Evolutionary conservation across 495 filamentous ascomycete species (phyloP).

Genomic region (Talaromyces adpressus): DNA sequence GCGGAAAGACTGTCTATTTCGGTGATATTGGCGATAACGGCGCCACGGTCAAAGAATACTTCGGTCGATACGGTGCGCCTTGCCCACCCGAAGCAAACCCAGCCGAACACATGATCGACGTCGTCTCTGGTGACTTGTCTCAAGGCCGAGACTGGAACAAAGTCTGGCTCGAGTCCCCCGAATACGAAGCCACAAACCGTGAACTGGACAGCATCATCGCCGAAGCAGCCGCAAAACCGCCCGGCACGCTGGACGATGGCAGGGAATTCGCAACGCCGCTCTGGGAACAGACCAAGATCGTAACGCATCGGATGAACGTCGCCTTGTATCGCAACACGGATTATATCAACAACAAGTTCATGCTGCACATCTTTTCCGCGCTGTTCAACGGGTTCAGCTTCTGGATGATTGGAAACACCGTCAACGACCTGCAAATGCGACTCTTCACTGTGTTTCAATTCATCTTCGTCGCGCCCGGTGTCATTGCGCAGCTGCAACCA

Average conservation of each 20-base stretch:
- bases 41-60: conserved; percentile 56
- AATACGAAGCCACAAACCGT: conserved; percentile 31
- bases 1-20: conserved; percentile 68
- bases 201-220: conserved; percentile 51
- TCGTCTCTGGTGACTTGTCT: conserved; percentile 44
- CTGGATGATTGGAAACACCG: conserved; percentile 27
- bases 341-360: conserved; percentile 60
- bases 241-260: conserved; percentile 28
- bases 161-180: conserved; percentile 54
- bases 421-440: conserved; percentile 23
- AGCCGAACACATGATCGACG: conserved; percentile 91
- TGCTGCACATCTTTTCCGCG: conserved; percentile 26
- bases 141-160: conserved; percentile 52
- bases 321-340: conserved; percentile 55
- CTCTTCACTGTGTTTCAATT: conserved; percentile 45
- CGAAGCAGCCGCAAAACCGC: conserved; percentile 26
- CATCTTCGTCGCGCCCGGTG: conserved; percentile 42
- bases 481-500: conserved; percentile 45
- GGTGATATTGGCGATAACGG: conserved; percentile 55
- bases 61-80: conserved; percentile 63
- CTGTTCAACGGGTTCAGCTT: conserved; percentile 38
- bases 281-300: conserved; percentile 46
- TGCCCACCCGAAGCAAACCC: conserved; percentile 71
- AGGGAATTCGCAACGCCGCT: conserved; percentile 53
- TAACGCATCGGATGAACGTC: conserved; percentile 50